phyloP scores from a whole-genome alignment of 257 asterid genomes.

The Forsythia suspensa region DNA sequence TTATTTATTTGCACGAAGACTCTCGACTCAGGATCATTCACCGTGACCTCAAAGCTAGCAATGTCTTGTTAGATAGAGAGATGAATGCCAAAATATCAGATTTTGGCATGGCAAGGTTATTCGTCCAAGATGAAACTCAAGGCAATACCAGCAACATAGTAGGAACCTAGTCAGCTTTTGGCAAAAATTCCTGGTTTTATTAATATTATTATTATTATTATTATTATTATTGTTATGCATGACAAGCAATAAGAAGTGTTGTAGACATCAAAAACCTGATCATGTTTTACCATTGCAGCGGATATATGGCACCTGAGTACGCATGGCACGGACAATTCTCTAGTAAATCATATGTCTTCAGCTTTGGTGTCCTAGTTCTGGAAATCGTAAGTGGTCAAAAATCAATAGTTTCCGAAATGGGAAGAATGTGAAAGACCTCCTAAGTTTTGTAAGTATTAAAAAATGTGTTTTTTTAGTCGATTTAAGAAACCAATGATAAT shows the following conservation, averaged over 20 bases:
- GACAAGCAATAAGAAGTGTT: too few relatives aligned
- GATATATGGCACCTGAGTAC: constrained; percentile 57
- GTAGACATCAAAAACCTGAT: too few relatives aligned
- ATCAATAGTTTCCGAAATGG: constrained; percentile 16
- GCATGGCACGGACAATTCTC: constrained; percentile 41
- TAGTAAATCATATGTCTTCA: constrained; percentile 44
- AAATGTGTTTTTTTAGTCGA: background rate
- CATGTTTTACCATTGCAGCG: constrained; percentile 21
- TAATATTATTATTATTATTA: too few relatives aligned
- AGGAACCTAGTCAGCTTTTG: too few relatives aligned
- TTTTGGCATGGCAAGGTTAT: constrained; percentile 55
- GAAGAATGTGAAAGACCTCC: constrained; percentile 26
- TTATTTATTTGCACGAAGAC: constrained; percentile 48
- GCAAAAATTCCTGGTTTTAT: too few relatives aligned
- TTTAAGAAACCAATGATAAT: background rate
- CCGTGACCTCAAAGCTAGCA: constrained; percentile 41
- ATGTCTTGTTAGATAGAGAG: constrained; percentile 42
- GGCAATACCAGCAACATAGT: too few relatives aligned
- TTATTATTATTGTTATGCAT: too few relatives aligned
- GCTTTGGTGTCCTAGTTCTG: constrained; percentile 49
- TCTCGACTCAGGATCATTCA: constrained; percentile 46
- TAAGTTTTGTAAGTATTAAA: constrained; percentile 34
- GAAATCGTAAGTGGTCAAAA: constrained; percentile 47
- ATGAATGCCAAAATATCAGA: constrained; percentile 56
- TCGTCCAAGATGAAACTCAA: constrained; percentile 11